A percentile compares a stretch with the other conserved stretches of the same genome.
phyloP scores from a whole-genome alignment of 768 basidiomycete genomes.

The Collybia nuda region DNA sequence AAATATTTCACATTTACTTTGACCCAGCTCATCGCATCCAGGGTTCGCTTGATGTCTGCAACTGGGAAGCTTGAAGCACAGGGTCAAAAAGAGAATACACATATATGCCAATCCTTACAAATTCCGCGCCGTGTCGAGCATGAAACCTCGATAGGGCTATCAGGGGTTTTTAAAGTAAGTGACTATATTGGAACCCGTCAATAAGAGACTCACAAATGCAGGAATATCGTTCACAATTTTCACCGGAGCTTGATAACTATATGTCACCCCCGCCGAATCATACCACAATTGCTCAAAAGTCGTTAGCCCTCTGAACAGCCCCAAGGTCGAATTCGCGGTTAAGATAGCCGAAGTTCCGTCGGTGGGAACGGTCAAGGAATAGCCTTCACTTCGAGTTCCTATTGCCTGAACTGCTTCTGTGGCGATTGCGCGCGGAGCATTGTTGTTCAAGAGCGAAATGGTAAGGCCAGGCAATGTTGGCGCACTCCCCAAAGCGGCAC shows the following conservation, averaged over 20 bases:
- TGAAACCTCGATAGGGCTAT: constrained; percentile 73
- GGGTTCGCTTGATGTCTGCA: constrained; percentile 60
- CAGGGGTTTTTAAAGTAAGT: background rate
- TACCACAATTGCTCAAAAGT: constrained; percentile 78
- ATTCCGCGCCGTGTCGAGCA: constrained; percentile 81
- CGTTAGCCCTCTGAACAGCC: constrained; percentile 70
- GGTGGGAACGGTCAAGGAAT: constrained; percentile 53
- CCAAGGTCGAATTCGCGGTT: constrained; percentile 62
- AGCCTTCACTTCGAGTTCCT: constrained; percentile 55
- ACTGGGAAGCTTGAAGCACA: constrained; percentile 51
- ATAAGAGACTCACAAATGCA: constrained; percentile 52
- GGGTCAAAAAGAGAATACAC: background rate
- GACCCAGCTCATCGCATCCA: constrained; percentile 77
- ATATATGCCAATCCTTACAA: constrained; percentile 43
- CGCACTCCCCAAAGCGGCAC: constrained; percentile 33
- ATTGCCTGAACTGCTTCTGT: constrained; percentile 51
- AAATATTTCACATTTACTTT: constrained; percentile 52
- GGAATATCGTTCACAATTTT: constrained; percentile 59
- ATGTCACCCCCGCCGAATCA: constrained; percentile 41
- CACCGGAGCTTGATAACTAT: constrained; percentile 56
- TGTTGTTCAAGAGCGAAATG: constrained; percentile 35
- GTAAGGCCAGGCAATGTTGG: constrained; percentile 39
- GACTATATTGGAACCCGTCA: background rate
- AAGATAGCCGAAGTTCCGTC: constrained; percentile 56
- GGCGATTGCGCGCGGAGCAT: constrained; percentile 42